phyloP scores from a whole-genome alignment of 768 basidiomycete genomes.

The Hebeloma cylindrosporum region DNA sequence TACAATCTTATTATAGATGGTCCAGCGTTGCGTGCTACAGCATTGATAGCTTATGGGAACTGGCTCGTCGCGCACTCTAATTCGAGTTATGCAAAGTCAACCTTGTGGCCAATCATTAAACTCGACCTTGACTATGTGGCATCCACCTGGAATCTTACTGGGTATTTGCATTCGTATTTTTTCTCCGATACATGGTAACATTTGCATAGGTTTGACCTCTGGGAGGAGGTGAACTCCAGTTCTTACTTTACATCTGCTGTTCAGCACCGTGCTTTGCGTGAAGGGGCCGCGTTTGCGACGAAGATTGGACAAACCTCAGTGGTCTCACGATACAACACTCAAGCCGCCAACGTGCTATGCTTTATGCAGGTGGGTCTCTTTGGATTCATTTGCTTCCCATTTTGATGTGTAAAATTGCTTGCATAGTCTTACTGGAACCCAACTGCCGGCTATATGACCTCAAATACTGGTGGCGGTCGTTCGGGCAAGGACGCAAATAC shows the following conservation, averaged over 20 bases:
- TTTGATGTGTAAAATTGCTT: too few relatives aligned
- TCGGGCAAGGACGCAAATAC: slow-evolving; percentile 77
- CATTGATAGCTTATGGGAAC: slow-evolving; percentile 71
- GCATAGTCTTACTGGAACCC: slow-evolving; percentile 82
- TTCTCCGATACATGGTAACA: not conserved
- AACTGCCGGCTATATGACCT: slow-evolving; percentile 56
- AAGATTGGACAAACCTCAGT: slow-evolving; percentile 49
- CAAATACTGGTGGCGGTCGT: slow-evolving; percentile 74
- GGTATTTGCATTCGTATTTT: slow-evolving; percentile 32
- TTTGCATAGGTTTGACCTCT: slow-evolving; percentile 63
- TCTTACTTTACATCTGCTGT: slow-evolving; percentile 83
- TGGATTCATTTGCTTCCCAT: too few relatives aligned
- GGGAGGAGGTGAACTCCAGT: slow-evolving; percentile 70
- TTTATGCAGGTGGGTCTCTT: slow-evolving; percentile 85
- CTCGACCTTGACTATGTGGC: slow-evolving; percentile 76
- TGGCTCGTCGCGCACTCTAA: slow-evolving; percentile 58
- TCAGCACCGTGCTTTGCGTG: slow-evolving; percentile 71
- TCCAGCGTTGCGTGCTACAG: slow-evolving; percentile 69
- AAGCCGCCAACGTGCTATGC: slow-evolving; percentile 67
- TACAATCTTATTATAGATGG: slow-evolving; percentile 57
- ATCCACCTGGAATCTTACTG: slow-evolving; percentile 66
- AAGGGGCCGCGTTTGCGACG: slow-evolving; percentile 63
- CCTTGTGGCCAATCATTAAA: slow-evolving; percentile 70
- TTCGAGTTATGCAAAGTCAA: slow-evolving; percentile 44
- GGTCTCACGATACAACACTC: slow-evolving; percentile 47